Percentiles rank a stretch among this genome's conserved stretches.
Evolutionary conservation across 257 asterid species (phyloP).

Genomic region (Nemophila menziesii): DNA sequence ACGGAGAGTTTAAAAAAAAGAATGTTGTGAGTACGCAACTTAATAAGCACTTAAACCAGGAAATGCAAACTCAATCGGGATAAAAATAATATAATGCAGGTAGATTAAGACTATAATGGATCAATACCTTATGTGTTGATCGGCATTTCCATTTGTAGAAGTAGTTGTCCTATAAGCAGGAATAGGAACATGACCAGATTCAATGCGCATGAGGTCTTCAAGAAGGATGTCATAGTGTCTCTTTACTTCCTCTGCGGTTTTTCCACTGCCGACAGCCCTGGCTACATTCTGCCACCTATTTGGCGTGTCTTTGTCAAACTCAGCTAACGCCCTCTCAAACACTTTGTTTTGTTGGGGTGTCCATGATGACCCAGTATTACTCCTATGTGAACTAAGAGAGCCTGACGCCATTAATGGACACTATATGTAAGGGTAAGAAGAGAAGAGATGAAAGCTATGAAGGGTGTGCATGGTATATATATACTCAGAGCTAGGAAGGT

Average conservation of each 20-base stretch:
- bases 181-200: conserved; percentile 50
- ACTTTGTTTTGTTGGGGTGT: conserved; percentile 55
- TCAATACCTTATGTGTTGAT: conserved; percentile 38
- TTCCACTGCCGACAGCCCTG: conserved; percentile 56
- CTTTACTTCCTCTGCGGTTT: conserved; percentile 56
- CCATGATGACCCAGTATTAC: conserved; percentile 25
- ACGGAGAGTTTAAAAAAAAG: no score
- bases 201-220: conserved; percentile 65
- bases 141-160: background rate
- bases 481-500: no score
- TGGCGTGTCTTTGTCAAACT: conserved; percentile 55
- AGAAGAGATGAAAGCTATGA: background rate
- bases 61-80: no score
- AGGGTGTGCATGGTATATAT: conserved; percentile 9
- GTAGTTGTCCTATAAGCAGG: conserved; percentile 33
- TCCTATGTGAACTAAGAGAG: conserved; percentile 11
- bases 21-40: no score
- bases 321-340: conserved; percentile 57
- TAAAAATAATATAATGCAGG: no score
- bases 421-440: background rate
- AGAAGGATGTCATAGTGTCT: conserved; percentile 52
- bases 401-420: conserved; percentile 35
- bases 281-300: conserved; percentile 83
- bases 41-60: no score
- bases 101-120: no score